These are phyloP conservation scores for Fusarium xyrophilum DNA, from an alignment of 2,329 filamentous ascomycete genomes.

Conservation along the genomic window DNA sequence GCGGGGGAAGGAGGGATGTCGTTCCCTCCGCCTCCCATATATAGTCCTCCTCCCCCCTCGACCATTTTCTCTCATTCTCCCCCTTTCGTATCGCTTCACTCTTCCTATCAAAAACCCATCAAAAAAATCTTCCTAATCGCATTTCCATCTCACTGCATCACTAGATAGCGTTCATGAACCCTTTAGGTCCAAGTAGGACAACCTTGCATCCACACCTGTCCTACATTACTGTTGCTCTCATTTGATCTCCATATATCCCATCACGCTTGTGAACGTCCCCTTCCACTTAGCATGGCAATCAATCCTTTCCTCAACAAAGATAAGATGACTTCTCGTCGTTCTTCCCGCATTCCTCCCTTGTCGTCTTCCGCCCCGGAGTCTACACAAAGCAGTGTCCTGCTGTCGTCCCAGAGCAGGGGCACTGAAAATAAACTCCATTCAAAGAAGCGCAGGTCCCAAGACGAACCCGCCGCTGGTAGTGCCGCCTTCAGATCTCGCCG, in stretches of 20 bases:
- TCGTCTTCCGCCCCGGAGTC: neutral
- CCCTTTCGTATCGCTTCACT: slow-evolving; percentile 28
- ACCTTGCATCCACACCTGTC: neutral
- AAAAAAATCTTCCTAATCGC: neutral
- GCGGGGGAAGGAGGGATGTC: slow-evolving; percentile 10
- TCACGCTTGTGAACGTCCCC: neutral
- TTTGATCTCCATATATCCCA: neutral
- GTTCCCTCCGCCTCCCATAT: slow-evolving; percentile 17
- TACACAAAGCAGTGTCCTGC: neutral
- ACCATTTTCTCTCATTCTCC: slow-evolving; percentile 17
- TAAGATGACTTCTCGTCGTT: slow-evolving; percentile 16
- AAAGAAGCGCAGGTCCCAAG: neutral
- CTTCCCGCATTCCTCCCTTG: neutral
- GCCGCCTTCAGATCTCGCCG: neutral
- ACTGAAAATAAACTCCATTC: neutral
- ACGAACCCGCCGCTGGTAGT: neutral
- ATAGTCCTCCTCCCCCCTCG: slow-evolving; percentile 35
- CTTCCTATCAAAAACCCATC: slow-evolving; percentile 22
- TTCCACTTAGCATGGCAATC: neutral
- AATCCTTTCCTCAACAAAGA: neutral
- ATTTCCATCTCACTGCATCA: slow-evolving; percentile 26
- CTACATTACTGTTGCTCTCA: slow-evolving; percentile 8
- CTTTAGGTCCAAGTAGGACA: slow-evolving; percentile 17
- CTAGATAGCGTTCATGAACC: slow-evolving; percentile 6
- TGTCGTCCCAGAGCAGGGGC: neutral